phyloP scores from a whole-genome alignment of 305 asterid species.

The Striga hermonthica region DNA sequence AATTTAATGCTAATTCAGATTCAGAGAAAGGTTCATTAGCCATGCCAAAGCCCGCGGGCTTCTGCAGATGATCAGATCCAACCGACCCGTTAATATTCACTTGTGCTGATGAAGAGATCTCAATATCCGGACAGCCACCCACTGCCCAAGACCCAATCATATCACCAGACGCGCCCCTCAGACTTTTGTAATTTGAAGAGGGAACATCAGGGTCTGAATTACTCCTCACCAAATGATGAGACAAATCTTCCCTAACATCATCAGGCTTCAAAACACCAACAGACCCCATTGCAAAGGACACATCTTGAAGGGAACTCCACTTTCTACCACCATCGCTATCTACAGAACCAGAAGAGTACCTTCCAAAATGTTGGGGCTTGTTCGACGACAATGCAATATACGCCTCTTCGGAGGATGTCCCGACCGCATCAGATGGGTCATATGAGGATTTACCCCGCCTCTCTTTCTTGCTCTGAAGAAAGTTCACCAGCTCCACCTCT shows the following conservation, averaged over 20 bases:
- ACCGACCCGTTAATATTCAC: slow-evolving; percentile 57
- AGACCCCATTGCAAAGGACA: slow-evolving; percentile 44
- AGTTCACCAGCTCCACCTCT: slow-evolving; percentile 95
- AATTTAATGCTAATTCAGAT: slow-evolving; percentile 45
- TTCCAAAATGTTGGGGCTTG: slow-evolving; percentile 70
- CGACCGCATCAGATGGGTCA: slow-evolving; percentile 82
- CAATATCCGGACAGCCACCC: slow-evolving; percentile 46
- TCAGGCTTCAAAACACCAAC: slow-evolving; percentile 50
- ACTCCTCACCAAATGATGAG: slow-evolving; percentile 42
- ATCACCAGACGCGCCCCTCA: slow-evolving; percentile 46
- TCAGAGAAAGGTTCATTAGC: slow-evolving; percentile 45
- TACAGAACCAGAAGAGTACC: slow-evolving; percentile 86
- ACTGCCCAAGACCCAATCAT: slow-evolving; percentile 47
- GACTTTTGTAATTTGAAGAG: slow-evolving; percentile 47
- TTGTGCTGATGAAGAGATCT: slow-evolving; percentile 45
- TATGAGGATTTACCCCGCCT: slow-evolving; percentile 83
- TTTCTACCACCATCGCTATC: slow-evolving; percentile 91
- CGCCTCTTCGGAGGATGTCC: slow-evolving; percentile 93
- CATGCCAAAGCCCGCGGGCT: slow-evolving; percentile 41
- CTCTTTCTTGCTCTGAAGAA: slow-evolving; percentile 91
- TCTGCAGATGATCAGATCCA: slow-evolving; percentile 54
- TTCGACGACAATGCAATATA: slow-evolving; percentile 72
- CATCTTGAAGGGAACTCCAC: slow-evolving; percentile 82
- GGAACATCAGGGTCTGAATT: slow-evolving; percentile 50
- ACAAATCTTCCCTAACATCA: slow-evolving; percentile 54